Base-by-base conservation (phyloP, 805 yeast species). In the Wickerhamomyces queroliae region DNA sequence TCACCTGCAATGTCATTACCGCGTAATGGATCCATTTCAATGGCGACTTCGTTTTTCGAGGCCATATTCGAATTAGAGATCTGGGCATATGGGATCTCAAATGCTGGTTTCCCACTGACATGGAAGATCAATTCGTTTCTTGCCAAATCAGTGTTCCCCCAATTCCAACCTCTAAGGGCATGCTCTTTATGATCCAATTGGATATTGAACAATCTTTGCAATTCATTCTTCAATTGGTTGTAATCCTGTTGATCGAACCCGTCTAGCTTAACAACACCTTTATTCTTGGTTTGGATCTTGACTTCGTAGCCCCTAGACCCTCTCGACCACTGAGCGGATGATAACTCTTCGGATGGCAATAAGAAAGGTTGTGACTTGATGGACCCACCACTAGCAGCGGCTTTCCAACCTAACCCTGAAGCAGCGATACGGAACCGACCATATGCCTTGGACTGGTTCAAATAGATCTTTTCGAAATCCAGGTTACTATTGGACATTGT, bases 361-460 rank as follows among this genome's bases (percentile, higher is more conserved):
- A 93, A 67, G 50, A 87, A 87, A n/a, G 97, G 96, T 35, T 76
- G 78, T 11, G 76, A 70, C 41, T 70, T 69, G 21, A 66, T 66
- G 29, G 72, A 62, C 29, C 70, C 67, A 12, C 72, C 73, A 7
- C 72, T 64, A 15, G 75, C 59, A 2, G 79, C 66, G 0, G 81
- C 81, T 58, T 91, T 91, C 99, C 99, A 93, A 35, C 99, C 99
- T 22, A 93, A 72, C 36, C 99, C 99, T n/a, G 95, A 80, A 46
- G 85, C 93, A 12, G 97, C 96, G 46, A 93, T 77, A 64, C 99
- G 87, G 73, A 91, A 82, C 52, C 95, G 81, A 19, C 99, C 99
- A 35, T 78, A 75, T 29, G 73, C 69, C 50, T 79, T 79, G 39
- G 95, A 85, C 61, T 85, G 95, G 62, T 93, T 90, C 59, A 88